Percentiles rank a stretch among this genome's conserved stretches.
Evolutionary conservation across 176 grass and related monocot species (phyloP).

Genomic region (Ensete glaucum): DNA sequence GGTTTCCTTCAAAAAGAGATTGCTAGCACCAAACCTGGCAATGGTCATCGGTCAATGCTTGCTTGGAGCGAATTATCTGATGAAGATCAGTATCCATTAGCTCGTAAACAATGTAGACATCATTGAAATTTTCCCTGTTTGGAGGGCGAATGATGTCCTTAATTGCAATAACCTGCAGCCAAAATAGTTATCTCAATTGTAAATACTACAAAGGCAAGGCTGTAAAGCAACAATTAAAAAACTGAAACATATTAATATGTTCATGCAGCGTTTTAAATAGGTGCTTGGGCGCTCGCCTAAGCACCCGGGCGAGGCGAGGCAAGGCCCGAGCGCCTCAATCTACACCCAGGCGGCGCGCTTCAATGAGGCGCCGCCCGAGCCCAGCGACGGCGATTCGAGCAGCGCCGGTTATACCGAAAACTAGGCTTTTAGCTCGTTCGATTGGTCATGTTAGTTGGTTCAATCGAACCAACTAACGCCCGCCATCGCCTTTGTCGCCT

Average conservation of each 20-base stretch:
- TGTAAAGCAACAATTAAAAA: neutral
- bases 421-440: too few species aligned
- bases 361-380: too few species aligned
- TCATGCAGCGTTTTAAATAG: too few species aligned
- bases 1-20: neutral
- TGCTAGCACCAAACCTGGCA: slow-evolving; percentile 53
- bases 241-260: neutral
- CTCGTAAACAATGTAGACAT: slow-evolving; percentile 92
- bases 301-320: too few species aligned
- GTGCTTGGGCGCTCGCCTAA: too few species aligned
- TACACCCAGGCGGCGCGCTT: too few species aligned
- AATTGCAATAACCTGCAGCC: slow-evolving; percentile 66
- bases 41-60: slow-evolving; percentile 82
- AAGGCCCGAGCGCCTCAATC: too few species aligned
- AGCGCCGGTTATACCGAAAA: too few species aligned
- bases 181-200: neutral
- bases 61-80: slow-evolving; percentile 78
- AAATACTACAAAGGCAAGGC: neutral
- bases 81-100: slow-evolving; percentile 98
- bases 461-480: too few species aligned
- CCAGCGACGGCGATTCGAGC: too few species aligned
- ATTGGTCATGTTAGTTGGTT: too few species aligned
- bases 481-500: too few species aligned
- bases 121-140: slow-evolving; percentile 85
- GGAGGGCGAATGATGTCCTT: slow-evolving; percentile 97